Percentiles rank a stretch among this genome's conserved stretches.
Evolutionary conservation across 129 eudicot species (phyloP).

Genomic region (Silybum marianum): DNA sequence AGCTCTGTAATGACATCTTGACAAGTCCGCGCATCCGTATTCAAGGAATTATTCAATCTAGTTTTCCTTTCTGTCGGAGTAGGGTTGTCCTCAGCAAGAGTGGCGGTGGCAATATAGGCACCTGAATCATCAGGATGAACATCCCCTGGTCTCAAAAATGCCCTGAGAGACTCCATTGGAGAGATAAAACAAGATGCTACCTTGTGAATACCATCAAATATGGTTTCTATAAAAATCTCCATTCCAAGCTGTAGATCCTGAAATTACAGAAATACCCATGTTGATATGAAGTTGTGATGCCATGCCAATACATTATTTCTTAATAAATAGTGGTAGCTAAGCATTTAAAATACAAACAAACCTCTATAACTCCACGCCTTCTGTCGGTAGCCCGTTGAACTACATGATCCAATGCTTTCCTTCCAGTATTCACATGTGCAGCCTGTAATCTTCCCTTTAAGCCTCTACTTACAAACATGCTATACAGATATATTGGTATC

Average conservation of each 20-base stretch:
- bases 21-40: conserved; percentile 95
- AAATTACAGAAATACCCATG: conserved; percentile 13
- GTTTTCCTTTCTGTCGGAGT: conserved; percentile 62
- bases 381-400: conserved; percentile 85
- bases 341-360: conserved; percentile 22
- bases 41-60: conserved; percentile 49
- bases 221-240: conserved; percentile 78
- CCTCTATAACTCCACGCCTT: conserved; percentile 97
- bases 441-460: conserved; percentile 32
- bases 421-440: conserved; percentile 39
- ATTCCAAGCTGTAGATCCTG: conserved; percentile 64
- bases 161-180: conserved; percentile 57
- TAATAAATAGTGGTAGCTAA: not conserved
- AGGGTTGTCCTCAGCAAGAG: conserved; percentile 65
- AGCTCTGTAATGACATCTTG: conserved; percentile 94
- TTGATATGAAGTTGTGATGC: not conserved
- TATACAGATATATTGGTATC: conserved; percentile 54
- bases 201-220: conserved; percentile 84
- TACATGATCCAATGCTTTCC: conserved; percentile 65
- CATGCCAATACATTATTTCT: not conserved
- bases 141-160: conserved; percentile 34
- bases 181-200: conserved; percentile 71
- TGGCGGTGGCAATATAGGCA: conserved; percentile 51
- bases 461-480: conserved; percentile 37
- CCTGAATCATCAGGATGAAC: conserved; percentile 34